Evolutionary conservation across 1,284 basidiomycete genomes (phyloP).

Genomic region (Kalmanozyma brasiliensis): DNA sequence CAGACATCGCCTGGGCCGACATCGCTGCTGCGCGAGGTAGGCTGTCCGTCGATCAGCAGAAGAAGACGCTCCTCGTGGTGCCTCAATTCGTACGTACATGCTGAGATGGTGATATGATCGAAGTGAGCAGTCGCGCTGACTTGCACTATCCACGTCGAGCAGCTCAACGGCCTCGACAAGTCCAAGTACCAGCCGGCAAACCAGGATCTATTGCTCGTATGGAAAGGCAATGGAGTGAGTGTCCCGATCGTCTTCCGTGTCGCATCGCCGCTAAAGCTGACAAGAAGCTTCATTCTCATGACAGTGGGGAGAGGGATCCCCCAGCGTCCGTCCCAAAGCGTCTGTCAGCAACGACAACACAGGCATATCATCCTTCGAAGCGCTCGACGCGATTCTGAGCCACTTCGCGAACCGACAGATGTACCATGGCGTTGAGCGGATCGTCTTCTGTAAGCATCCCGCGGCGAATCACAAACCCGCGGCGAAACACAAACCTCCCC

Average conservation of each 20-base stretch:
- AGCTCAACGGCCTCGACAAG: constrained; percentile 52
- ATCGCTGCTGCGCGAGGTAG: constrained; percentile 10
- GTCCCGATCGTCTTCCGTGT: neutral
- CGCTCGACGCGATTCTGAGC: constrained; percentile 27
- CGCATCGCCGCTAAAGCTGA: neutral
- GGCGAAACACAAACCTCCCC: no score
- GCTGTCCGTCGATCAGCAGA: neutral
- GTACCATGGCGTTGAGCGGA: constrained; percentile 8
- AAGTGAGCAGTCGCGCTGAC: neutral
- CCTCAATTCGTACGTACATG: constrained; percentile 34
- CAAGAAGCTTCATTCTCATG: neutral
- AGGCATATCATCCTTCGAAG: constrained; percentile 42
- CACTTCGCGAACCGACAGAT: constrained; percentile 9
- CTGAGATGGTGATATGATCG: no score
- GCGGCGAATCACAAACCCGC: no score
- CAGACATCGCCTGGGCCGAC: constrained; percentile 8
- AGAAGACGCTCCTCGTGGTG: constrained; percentile 9
- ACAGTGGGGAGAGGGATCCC: constrained; percentile 48
- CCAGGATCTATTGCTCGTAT: constrained; percentile 18
- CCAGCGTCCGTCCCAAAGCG: neutral
- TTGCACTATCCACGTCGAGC: neutral
- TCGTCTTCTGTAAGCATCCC: constrained; percentile 43
- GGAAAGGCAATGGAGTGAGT: constrained; percentile 48
- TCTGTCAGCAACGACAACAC: no score
- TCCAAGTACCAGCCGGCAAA: neutral